Conservation (phyloP, 2,329 filamentous ascomycete species). For the Aaosphaeria arxii region DNA sequence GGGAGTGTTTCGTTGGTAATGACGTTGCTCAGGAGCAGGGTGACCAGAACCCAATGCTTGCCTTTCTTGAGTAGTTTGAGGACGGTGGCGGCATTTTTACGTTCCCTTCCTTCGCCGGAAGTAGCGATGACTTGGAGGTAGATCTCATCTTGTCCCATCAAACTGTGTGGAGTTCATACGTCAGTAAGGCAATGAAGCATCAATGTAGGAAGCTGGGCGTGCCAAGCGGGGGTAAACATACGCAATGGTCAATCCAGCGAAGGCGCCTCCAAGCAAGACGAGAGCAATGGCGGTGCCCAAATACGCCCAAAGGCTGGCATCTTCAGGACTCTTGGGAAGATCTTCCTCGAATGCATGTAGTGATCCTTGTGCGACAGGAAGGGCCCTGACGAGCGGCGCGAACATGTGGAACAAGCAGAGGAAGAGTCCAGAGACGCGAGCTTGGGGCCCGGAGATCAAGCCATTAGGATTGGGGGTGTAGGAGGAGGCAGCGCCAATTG, state of each 20-base stretch:
- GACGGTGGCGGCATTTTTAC: constrained; percentile 79
- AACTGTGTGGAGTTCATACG: constrained; percentile 30
- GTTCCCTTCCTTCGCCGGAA: constrained; percentile 80
- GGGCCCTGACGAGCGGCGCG: constrained; percentile 30
- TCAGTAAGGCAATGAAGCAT: constrained; percentile 16
- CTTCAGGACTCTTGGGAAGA: constrained; percentile 41
- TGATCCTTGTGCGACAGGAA: constrained; percentile 27
- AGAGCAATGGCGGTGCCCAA: constrained; percentile 74
- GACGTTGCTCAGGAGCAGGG: constrained; percentile 88
- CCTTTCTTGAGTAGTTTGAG: constrained; percentile 76
- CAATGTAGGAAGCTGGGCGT: not conserved
- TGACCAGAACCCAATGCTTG: constrained; percentile 98
- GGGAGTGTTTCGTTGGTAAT: constrained; percentile 53
- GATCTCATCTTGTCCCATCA: constrained; percentile 84
- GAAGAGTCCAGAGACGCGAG: constrained; percentile 23
- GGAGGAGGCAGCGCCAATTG: constrained; percentile 21
- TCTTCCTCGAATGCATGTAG: constrained; percentile 22
- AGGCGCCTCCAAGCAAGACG: constrained; percentile 85
- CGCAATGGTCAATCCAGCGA: constrained; percentile 91
- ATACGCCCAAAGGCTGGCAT: constrained; percentile 75
- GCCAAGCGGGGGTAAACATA: constrained; percentile 42
- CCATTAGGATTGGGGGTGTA: constrained; percentile 22
- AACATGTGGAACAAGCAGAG: constrained; percentile 30
- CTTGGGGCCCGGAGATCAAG: constrained; percentile 15
- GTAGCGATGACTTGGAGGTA: constrained; percentile 92